phyloP scores from a whole-genome alignment of 306 rosid species.

The Prunus campanulata region DNA sequence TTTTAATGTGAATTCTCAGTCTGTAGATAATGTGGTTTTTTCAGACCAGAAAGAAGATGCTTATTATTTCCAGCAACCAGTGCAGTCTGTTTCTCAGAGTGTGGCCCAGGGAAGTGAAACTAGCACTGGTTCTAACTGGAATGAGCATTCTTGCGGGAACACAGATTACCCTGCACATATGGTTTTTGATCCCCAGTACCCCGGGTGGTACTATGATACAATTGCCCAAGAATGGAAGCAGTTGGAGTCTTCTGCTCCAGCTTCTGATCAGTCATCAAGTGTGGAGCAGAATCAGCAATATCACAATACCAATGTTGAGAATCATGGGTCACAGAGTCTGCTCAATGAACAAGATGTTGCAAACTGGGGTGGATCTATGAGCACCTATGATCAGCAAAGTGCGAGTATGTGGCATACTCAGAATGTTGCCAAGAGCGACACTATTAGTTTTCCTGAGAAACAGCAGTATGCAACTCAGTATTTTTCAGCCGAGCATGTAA shows the following conservation, averaged over 20 bases:
- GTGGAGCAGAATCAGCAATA: slow-evolving; percentile 33
- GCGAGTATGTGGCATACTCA: slow-evolving; percentile 29
- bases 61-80: slow-evolving; percentile 44
- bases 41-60: slow-evolving; percentile 35
- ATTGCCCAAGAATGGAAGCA: slow-evolving; percentile 56
- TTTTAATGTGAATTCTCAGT: slow-evolving; percentile 27
- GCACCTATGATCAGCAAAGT: slow-evolving; percentile 43
- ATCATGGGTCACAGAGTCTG: slow-evolving; percentile 33
- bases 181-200: slow-evolving; percentile 69
- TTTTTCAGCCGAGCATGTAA: slow-evolving; percentile 1
- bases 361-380: slow-evolving; percentile 40
- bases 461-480: slow-evolving; percentile 32
- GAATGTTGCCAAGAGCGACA: slow-evolving; percentile 26
- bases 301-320: slow-evolving; percentile 13
- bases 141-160: slow-evolving; percentile 44
- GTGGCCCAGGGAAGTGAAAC: slow-evolving; percentile 35
- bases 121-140: slow-evolving; percentile 38
- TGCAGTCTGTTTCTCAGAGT: slow-evolving; percentile 38
- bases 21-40: slow-evolving; percentile 18
- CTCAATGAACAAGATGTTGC: slow-evolving; percentile 38
- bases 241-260: slow-evolving; percentile 48
- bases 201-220: slow-evolving; percentile 74
- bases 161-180: slow-evolving; percentile 62
- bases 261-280: slow-evolving; percentile 30
- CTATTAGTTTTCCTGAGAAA: slow-evolving; percentile 32